phyloP scores from a whole-genome alignment of 768 basidiomycete genomes.

The Macrolepiota fuliginosa region DNA sequence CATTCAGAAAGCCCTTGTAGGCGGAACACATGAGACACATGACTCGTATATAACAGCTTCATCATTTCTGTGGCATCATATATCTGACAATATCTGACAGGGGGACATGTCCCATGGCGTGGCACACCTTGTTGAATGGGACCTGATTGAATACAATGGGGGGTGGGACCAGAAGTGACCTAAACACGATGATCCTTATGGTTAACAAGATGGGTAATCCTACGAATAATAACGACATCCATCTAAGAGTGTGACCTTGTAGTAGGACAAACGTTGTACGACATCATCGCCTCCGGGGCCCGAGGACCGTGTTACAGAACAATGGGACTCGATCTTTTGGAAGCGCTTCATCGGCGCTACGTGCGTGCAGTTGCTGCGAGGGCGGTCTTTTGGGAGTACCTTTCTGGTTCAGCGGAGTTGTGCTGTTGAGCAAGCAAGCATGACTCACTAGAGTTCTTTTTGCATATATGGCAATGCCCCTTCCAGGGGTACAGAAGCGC shows the following conservation, averaged over 20 bases:
- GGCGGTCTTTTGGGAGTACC: not conserved
- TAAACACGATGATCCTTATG: not conserved
- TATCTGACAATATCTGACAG: not conserved
- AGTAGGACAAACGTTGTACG: not conserved
- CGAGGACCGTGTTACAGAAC: not conserved
- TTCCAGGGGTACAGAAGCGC: not conserved
- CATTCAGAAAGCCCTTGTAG: not conserved
- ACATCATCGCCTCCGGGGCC: not conserved
- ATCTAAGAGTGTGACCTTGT: not conserved
- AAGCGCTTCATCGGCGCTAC: not conserved
- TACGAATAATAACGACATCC: not conserved
- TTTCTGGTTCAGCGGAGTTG: not conserved
- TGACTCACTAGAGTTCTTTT: not conserved
- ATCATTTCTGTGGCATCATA: constrained; percentile 10
- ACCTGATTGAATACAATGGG: not conserved
- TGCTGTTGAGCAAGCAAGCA: not conserved
- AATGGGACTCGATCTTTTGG: constrained; percentile 1
- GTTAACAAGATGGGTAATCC: no score
- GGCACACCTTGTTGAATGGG: not conserved
- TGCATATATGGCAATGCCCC: not conserved
- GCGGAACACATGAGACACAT: constrained; percentile 2
- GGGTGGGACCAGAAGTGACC: not conserved
- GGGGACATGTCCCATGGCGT: not conserved
- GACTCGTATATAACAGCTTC: not conserved
- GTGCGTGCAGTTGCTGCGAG: not conserved